These are phyloP conservation scores for Zygoascus hellenicus DNA, from an alignment of 1,139 yeast species.

Conservation along the genomic window DNA sequence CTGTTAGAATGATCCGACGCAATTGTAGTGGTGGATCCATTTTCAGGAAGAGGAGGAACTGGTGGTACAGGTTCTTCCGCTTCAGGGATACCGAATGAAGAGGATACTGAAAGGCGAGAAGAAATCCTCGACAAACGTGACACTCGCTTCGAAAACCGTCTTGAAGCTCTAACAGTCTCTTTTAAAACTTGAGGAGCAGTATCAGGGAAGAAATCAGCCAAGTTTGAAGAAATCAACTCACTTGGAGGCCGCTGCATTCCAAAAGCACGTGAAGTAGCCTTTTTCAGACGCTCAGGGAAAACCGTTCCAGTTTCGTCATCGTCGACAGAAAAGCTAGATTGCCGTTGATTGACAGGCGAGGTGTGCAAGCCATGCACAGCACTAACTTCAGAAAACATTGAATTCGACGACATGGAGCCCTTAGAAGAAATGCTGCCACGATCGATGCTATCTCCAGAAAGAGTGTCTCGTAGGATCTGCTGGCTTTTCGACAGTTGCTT, in stretches of 20 bases:
- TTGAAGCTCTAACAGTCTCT: conserved; percentile 78
- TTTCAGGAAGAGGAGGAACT: conserved; percentile 27
- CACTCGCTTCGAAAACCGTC: conserved; percentile 63
- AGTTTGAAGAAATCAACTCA: conserved; percentile 81
- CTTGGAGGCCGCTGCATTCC: conserved; percentile 77
- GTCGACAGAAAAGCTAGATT: conserved; percentile 7
- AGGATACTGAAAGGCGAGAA: conserved; percentile 31
- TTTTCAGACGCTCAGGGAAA: conserved; percentile 12
- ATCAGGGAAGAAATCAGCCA: conserved; percentile 89
- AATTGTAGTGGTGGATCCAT: conserved; percentile 6
- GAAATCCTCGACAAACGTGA: conserved; percentile 36
- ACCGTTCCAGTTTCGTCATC: conserved; percentile 15
- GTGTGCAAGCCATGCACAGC: neutral
- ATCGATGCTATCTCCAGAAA: conserved; percentile 9
- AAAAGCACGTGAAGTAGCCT: conserved; percentile 3
- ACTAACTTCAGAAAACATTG: conserved; percentile 2
- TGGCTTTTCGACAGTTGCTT: conserved; percentile 65
- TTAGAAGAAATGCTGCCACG: conserved; percentile 4
- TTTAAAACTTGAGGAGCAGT: conserved; percentile 68
- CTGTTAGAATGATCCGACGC: neutral
- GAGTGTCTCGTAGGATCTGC: conserved; percentile 27
- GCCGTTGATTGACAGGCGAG: conserved; percentile 2
- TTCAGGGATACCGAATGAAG: conserved; percentile 24
- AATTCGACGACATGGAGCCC: conserved; percentile 6
- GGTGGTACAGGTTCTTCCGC: conserved; percentile 31